These are phyloP conservation scores for Penicillium sp. DNA, from an alignment of 2,329 filamentous ascomycete genomes.

Conservation along the genomic window DNA sequence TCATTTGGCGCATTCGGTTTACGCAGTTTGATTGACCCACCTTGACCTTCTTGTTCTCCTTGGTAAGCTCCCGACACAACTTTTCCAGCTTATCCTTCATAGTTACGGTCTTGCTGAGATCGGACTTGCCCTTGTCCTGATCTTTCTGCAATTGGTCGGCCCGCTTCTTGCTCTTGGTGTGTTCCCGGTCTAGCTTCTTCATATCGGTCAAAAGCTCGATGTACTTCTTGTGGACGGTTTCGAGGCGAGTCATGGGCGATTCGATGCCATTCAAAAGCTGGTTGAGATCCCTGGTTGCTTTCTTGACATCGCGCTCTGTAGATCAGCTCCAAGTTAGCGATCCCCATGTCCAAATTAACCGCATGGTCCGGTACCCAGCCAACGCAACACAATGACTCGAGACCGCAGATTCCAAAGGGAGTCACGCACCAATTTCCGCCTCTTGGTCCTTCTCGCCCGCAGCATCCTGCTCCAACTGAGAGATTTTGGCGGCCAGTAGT, in stretches of 20 bases:
- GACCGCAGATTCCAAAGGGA: slow-evolving; percentile 1
- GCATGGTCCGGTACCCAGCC: slow-evolving; percentile 3
- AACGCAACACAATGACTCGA: not conserved
- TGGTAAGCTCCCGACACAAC: slow-evolving; percentile 87
- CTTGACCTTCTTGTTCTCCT: slow-evolving; percentile 98
- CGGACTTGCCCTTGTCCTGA: slow-evolving; percentile 83
- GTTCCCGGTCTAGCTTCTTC: slow-evolving; percentile 92
- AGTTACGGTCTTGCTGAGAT: slow-evolving; percentile 84
- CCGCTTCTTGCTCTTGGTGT: slow-evolving; percentile 93
- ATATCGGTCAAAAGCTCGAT: slow-evolving; percentile 90
- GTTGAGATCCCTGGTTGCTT: slow-evolving; percentile 86
- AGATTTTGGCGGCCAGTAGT: slow-evolving; percentile 88
- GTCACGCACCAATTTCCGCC: slow-evolving; percentile 80
- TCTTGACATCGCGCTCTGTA: slow-evolving; percentile 88
- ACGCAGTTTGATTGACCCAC: slow-evolving; percentile 49
- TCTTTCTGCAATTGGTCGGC: slow-evolving; percentile 95
- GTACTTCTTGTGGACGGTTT: slow-evolving; percentile 85
- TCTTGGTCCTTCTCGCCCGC: slow-evolving; percentile 95
- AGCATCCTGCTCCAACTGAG: slow-evolving; percentile 89
- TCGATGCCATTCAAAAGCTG: slow-evolving; percentile 85
- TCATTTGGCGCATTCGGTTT: not conserved
- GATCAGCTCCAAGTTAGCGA: slow-evolving; percentile 27
- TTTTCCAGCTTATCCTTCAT: slow-evolving; percentile 98
- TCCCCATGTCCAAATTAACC: slow-evolving; percentile 16
- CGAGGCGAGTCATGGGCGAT: slow-evolving; percentile 87